phyloP scores from a whole-genome alignment of 306 rosid species.

The Cucurbita moschata region DNA sequence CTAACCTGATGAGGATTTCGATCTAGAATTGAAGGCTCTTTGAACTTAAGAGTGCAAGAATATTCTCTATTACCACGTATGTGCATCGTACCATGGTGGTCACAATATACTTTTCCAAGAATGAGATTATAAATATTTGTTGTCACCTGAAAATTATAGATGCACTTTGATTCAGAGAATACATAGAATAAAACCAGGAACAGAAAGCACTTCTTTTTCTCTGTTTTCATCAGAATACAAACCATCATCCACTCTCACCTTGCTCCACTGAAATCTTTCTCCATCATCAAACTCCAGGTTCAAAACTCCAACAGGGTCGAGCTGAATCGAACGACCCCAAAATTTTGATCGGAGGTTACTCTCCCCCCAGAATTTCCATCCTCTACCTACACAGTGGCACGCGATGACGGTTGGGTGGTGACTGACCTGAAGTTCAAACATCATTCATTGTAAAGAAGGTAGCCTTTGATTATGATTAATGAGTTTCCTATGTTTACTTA shows the following conservation, averaged over 20 bases:
- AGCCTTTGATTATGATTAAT: background rate
- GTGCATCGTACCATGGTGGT: slow-evolving; percentile 88
- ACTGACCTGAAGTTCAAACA: slow-evolving; percentile 55
- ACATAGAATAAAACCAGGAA: background rate
- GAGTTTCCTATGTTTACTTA: background rate
- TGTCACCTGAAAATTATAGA: slow-evolving; percentile 51
- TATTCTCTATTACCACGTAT: slow-evolving; percentile 71
- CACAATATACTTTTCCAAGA: slow-evolving; percentile 87
- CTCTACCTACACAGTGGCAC: slow-evolving; percentile 97
- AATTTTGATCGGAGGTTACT: slow-evolving; percentile 85
- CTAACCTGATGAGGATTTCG: slow-evolving; percentile 94
- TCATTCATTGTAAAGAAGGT: background rate
- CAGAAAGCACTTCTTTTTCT: background rate
- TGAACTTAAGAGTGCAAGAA: slow-evolving; percentile 77
- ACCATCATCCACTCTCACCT: slow-evolving; percentile 33
- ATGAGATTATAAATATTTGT: slow-evolving; percentile 87
- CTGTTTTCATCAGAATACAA: slow-evolving; percentile 1
- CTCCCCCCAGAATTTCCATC: slow-evolving; percentile 98
- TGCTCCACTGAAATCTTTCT: slow-evolving; percentile 94
- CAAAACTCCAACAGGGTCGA: slow-evolving; percentile 82
- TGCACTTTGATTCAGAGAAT: background rate
- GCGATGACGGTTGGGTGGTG: slow-evolving; percentile 97
- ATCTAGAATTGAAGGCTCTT: slow-evolving; percentile 87
- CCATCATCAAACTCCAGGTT: slow-evolving; percentile 90
- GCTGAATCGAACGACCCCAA: slow-evolving; percentile 97